Evolutionary conservation across 345 rosid species (phyloP).

Genomic region (Euphorbia lathyris): DNA sequence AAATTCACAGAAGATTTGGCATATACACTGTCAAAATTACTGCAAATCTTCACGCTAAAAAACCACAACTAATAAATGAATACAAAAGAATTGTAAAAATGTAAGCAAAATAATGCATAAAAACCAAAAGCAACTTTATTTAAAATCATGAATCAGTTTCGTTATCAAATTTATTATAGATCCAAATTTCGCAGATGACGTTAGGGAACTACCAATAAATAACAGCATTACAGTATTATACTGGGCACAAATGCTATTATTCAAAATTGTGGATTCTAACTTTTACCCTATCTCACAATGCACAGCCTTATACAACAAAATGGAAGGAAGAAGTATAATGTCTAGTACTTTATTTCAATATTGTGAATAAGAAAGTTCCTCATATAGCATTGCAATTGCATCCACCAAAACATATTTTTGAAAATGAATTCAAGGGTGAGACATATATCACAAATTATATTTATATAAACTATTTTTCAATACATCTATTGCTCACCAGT

Average conservation of each 20-base stretch:
- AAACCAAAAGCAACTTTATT: neutral
- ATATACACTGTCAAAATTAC: neutral
- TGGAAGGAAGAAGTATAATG: no score
- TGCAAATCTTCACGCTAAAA: neutral
- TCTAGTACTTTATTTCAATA: neutral
- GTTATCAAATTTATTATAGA: neutral
- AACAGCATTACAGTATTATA: neutral
- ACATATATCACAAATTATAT: conserved; percentile 1
- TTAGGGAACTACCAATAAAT: neutral
- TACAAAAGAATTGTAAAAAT: neutral
- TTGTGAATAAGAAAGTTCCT: neutral
- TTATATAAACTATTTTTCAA: conserved; percentile 4
- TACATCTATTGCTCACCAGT: conserved; percentile 47
- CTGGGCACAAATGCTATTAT: neutral
- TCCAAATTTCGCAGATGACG: neutral
- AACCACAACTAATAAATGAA: neutral
- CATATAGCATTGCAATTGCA: neutral
- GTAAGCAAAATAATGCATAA: neutral
- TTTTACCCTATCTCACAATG: neutral
- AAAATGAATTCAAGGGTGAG: neutral
- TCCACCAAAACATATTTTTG: neutral
- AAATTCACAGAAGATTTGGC: neutral
- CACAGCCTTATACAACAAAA: neutral
- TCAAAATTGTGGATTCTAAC: neutral
- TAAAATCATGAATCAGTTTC: neutral